phyloP scores from a whole-genome alignment of 768 basidiomycete genomes.

The Myochromella boudieri region DNA sequence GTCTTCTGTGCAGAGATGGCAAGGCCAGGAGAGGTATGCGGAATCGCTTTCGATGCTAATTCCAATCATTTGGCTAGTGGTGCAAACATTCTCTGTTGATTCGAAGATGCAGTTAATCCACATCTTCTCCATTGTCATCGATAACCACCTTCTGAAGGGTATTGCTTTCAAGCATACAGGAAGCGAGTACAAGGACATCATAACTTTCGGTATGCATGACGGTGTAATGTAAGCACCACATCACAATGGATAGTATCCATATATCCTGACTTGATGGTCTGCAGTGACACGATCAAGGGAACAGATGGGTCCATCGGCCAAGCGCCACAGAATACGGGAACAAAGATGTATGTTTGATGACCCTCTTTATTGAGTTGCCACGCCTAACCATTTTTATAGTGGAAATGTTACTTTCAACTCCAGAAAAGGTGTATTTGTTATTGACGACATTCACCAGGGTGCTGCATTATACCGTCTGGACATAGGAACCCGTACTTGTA shows the following conservation, averaged over 20 bases:
- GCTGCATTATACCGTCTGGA: not conserved
- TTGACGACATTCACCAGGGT: not conserved
- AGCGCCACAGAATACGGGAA: slow-evolving; percentile 12
- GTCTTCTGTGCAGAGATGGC: not conserved
- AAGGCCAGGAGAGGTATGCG: slow-evolving; percentile 16
- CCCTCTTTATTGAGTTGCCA: not conserved
- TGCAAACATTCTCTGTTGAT: slow-evolving; percentile 17
- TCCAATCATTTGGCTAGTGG: slow-evolving; percentile 17
- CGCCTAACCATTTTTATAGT: slow-evolving; percentile 2
- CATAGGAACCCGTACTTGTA: not conserved
- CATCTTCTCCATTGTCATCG: slow-evolving; percentile 17
- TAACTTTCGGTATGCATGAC: not conserved
- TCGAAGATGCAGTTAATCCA: slow-evolving; percentile 9
- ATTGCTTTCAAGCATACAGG: slow-evolving; percentile 17
- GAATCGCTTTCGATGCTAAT: slow-evolving; percentile 18
- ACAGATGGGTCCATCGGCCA: slow-evolving; percentile 11
- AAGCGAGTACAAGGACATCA: not conserved
- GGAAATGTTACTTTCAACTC: slow-evolving; percentile 10
- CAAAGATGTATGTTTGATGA: slow-evolving; percentile 17
- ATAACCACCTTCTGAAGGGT: slow-evolving; percentile 14
- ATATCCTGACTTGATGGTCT: slow-evolving; percentile 3
- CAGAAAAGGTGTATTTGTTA: slow-evolving; percentile 10
- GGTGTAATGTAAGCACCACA: not conserved
- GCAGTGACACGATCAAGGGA: slow-evolving; percentile 17
- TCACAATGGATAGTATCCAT: not conserved